A percentile compares a stretch with the other conserved stretches of the same genome.
Conservation (phyloP, 2,329 filamentous ascomycete genomes). For the Rosellinia necatrix region DNA sequence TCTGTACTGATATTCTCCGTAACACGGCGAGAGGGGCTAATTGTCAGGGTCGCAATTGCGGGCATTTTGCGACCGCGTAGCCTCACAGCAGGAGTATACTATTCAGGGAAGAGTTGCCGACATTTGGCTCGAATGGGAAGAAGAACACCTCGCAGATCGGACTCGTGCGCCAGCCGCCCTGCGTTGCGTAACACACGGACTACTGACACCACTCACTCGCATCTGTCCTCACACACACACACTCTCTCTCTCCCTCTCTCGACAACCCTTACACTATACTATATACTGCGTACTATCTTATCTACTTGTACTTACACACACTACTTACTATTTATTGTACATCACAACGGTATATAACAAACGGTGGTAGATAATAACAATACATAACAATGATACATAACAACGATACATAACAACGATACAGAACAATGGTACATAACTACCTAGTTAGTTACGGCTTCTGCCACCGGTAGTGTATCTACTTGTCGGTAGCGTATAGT, state of each 20-base stretch:
- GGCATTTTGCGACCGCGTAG: constrained; percentile 31
- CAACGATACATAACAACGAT: no score
- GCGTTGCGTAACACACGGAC: constrained; percentile 37
- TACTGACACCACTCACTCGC: no score
- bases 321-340: no score
- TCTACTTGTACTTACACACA: background rate
- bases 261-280: background rate
- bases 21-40: constrained; percentile 25
- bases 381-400: no score
- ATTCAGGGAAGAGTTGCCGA: constrained; percentile 38
- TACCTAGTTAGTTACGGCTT: no score
- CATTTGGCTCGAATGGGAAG: constrained; percentile 29
- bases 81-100: constrained; percentile 32
- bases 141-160: constrained; percentile 36
- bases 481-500: no score
- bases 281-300: background rate
- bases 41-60: constrained; percentile 27
- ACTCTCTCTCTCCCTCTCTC: no score
- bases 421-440: no score
- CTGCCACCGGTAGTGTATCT: no score
- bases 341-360: no score
- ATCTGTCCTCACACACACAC: no score
- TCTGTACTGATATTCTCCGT: constrained; percentile 33
- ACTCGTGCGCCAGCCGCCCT: constrained; percentile 38
- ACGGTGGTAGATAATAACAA: no score